Percentiles rank a stretch among this genome's conserved stretches.
Evolutionary conservation across 805 yeast genomes (phyloP).

Genomic region (Pichia ethanolica): DNA sequence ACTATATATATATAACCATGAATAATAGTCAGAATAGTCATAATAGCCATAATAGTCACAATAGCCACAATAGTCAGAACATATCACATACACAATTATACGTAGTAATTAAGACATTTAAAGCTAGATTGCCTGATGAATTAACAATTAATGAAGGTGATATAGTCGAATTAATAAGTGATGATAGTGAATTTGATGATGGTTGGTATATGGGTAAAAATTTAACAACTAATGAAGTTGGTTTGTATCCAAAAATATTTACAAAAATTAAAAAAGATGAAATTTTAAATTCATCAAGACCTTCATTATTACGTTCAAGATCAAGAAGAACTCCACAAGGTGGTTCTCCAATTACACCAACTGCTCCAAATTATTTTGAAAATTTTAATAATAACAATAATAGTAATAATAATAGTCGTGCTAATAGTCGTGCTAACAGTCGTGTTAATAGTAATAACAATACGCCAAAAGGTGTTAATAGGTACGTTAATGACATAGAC

Average conservation of each 20-base stretch:
- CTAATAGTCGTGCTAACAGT: neutral
- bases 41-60: too few relatives aligned
- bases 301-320: slow-evolving; percentile 48
- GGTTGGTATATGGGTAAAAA: slow-evolving; percentile 96
- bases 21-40: too few relatives aligned
- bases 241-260: slow-evolving; percentile 85
- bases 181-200: slow-evolving; percentile 88
- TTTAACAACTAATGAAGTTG: slow-evolving; percentile 62
- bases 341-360: slow-evolving; percentile 21
- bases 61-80: neutral
- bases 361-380: slow-evolving; percentile 6
- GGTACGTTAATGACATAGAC: slow-evolving; percentile 65
- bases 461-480: slow-evolving; percentile 11
- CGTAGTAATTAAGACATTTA: slow-evolving; percentile 76
- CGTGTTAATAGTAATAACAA: neutral
- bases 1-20: too few relatives aligned
- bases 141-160: slow-evolving; percentile 76
- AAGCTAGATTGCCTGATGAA: slow-evolving; percentile 86
- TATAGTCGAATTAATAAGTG: slow-evolving; percentile 79
- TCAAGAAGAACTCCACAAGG: slow-evolving; percentile 41
- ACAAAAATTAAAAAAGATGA: slow-evolving; percentile 35
- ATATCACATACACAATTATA: slow-evolving; percentile 20
- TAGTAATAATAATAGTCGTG: neutral
- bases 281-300: slow-evolving; percentile 15
- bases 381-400: neutral